Base-by-base conservation (phyloP, 257 asterid species). In the Solanum pinnatisectum region DNA sequence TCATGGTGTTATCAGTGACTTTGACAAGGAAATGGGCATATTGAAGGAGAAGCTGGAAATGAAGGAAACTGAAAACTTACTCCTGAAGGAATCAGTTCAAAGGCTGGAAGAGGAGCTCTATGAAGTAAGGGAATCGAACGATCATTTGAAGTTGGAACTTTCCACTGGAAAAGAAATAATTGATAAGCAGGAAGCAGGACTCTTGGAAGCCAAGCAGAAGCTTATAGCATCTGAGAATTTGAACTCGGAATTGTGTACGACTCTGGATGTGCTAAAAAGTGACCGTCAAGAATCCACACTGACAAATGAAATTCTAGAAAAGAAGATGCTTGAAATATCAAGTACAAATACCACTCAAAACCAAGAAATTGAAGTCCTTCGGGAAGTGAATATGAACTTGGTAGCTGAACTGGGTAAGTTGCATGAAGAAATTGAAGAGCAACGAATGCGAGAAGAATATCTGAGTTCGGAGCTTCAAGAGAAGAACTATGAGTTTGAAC, bases 361-460 rank as follows among this genome's bases (percentile, higher is more conserved):
- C 81, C 86, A 88, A 89, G 96, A 96, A 90, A 93, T 95, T 12
- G 91, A 91, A 86, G 87, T 90, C 88, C 98, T 97, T 78, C 87
- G 52, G 40, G 89, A 84, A 70, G 94, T 84, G 40, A 97, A 96
- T 76, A 88, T 83, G 60, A 89, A 88, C 82, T 88, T 97, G 37
- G 92, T 91, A 76, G 86, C 94, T 36, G 98, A 96, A 90, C 86
- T 96, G 56, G 89, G 88, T 42, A 87, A 88, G 10, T 92, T 95
- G 83, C 94, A 89, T 68, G 93, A 90, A 87, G 95, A 96, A 92
- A 89, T 90, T 33, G 95, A 93, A 90, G 96, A 95, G 74, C 93
- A 90, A 83, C 87, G 88, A 36, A 91, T 79, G 83, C 92, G 92
- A 77, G 96, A 94, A 92, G 95, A 92, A 90, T 88, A 88, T 84